Base-by-base conservation (phyloP, 2,329 filamentous ascomycete species). In the Sarocladium strictum region DNA sequence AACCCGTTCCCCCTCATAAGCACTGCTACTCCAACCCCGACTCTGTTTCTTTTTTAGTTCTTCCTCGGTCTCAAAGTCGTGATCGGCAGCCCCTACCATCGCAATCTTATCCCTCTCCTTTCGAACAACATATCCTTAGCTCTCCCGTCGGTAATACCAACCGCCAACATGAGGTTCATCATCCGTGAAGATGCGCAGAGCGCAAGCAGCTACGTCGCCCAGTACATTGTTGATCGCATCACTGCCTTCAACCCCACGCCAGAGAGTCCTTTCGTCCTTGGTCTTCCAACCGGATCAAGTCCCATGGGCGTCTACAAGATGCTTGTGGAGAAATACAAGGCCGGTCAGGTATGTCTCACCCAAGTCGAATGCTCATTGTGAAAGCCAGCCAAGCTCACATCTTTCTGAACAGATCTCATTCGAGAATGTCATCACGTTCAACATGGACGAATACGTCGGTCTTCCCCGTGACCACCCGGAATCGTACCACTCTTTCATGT, bases 401-500 rank as follows among this genome's bases (percentile, higher is more conserved):
- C 24, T n/a, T n/a, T 3, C 17, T 24, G 3, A 52, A 9, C 21
- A 89, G 66, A 85, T 95, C 64, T 93, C 89, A 1, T 95, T 95
- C 68, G 85, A 86, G 65, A 83, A 95, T 86, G 89, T 95, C 64
- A 81, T 94, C 66, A 95, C 90, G 24, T 95, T 95, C 78, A 94
- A 94, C 72, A 94, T 94, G 90, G 90, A 95, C 72, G 90, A 95
- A 73, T 95, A 95, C 65, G 88, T 94, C 60, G 88, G 87, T 55
- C 81, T 95, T 58, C 86, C 89, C 32, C 84, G 88, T 64, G 88
- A 92, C 63, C 89, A 95, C 67, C 85, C 89, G 12, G 85, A 94
- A 69, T 90, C 86, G 64, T 95, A 95, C 72, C 90, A 95, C 74
- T 89, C 85, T 60, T 95, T 94, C 76, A 94, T 95, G 90, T 95